Evolutionary conservation across 1,139 yeast genomes (phyloP).

Genomic region (Maudiozyma humilis): DNA sequence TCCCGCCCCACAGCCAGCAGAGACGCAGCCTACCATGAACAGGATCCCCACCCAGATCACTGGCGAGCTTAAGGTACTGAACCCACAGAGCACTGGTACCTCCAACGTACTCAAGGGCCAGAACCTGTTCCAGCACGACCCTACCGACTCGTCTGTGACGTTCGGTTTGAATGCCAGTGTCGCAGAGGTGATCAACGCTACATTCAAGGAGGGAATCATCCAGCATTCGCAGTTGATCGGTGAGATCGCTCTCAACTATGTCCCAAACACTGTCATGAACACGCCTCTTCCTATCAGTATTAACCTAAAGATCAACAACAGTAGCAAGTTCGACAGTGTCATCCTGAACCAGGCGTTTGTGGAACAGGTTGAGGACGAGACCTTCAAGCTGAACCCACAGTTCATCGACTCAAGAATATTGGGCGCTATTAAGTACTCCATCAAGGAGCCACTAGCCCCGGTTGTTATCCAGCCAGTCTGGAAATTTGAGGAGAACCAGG

Average conservation of each 20-base stretch:
- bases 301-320: slow-evolving; percentile 30
- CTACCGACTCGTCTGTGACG: slow-evolving; percentile 28
- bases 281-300: slow-evolving; percentile 31
- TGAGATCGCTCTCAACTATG: slow-evolving; percentile 69
- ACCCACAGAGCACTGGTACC: slow-evolving; percentile 36
- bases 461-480: slow-evolving; percentile 70
- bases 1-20: not conserved
- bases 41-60: slow-evolving; percentile 19
- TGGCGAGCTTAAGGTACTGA: slow-evolving; percentile 27
- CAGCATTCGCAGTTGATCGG: slow-evolving; percentile 59
- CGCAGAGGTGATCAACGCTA: slow-evolving; percentile 74
- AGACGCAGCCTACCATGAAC: slow-evolving; percentile 3
- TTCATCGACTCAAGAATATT: slow-evolving; percentile 48
- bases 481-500: slow-evolving; percentile 79
- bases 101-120: slow-evolving; percentile 24
- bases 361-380: slow-evolving; percentile 30
- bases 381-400: slow-evolving; percentile 31
- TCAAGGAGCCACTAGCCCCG: slow-evolving; percentile 50
- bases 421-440: slow-evolving; percentile 67
- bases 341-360: slow-evolving; percentile 35
- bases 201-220: slow-evolving; percentile 57
- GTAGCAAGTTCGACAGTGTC: slow-evolving; percentile 29
- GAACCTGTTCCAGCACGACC: slow-evolving; percentile 44
- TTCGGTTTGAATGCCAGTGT: slow-evolving; percentile 68
- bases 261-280: slow-evolving; percentile 28